Evolutionary conservation across 352 stramenopile species (phyloP).

Genomic region (Phytopythium boreale): DNA sequence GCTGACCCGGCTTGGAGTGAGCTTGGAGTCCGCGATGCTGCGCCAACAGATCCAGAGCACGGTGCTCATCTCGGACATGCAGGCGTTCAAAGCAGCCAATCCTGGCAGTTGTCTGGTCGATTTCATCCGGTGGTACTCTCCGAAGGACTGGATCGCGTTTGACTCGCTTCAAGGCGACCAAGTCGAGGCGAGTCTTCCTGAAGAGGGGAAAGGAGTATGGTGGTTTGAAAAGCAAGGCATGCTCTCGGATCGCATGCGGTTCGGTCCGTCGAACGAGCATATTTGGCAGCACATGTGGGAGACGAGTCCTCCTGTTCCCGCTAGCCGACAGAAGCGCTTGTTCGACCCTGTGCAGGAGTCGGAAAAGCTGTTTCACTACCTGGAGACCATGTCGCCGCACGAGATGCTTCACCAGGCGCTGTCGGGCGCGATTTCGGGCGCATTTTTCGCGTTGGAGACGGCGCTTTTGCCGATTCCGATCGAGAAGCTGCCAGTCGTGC

Average conservation of each 20-base stretch:
- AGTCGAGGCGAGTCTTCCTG: conserved; percentile 21
- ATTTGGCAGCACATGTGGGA: conserved; percentile 82
- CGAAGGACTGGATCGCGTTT: conserved; percentile 72
- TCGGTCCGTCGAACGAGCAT: conserved; percentile 33
- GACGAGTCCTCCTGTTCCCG: conserved; percentile 38
- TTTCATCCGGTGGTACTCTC: conserved; percentile 85
- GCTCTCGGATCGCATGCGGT: conserved; percentile 73
- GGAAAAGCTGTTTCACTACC: conserved; percentile 80
- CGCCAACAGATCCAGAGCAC: conserved; percentile 76
- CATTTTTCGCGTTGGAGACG: conserved; percentile 52
- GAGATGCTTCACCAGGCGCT: conserved; percentile 84
- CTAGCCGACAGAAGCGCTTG: conserved; percentile 58
- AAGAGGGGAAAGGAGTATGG: conserved; percentile 47
- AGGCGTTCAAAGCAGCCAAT: conserved; percentile 85
- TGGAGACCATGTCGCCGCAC: conserved; percentile 74
- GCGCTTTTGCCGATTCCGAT: conserved; percentile 28
- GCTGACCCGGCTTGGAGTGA: conserved; percentile 61
- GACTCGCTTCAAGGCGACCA: conserved; percentile 22
- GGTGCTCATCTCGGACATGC: conserved; percentile 77
- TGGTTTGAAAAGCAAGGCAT: conserved; percentile 70
- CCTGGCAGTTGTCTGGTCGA: conserved; percentile 59
- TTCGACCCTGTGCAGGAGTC: conserved; percentile 75
- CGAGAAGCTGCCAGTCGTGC: conserved; percentile 27
- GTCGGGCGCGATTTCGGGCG: conserved; percentile 51
- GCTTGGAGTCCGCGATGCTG: conserved; percentile 56